A percentile compares a stretch with the other conserved stretches of the same genome.
Evolutionary conservation across 2,329 filamentous ascomycete genomes (phyloP).

Genomic region (Epichloe gansuensis): DNA sequence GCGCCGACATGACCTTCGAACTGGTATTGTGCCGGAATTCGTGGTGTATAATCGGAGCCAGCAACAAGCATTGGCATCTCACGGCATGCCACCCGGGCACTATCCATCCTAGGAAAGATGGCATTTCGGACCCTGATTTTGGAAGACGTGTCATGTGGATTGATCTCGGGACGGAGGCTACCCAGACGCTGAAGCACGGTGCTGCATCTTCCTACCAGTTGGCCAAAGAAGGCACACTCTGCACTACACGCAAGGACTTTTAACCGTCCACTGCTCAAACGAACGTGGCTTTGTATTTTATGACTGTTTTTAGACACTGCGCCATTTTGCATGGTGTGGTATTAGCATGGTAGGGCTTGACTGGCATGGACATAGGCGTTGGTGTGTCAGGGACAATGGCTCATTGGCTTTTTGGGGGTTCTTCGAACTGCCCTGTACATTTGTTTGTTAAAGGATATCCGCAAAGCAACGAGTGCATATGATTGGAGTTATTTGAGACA

Average conservation of each 20-base stretch:
- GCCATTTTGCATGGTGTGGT: conserved; percentile 9
- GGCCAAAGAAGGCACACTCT: no score
- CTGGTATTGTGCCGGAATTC: conserved; percentile 60
- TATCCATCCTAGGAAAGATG: conserved; percentile 24
- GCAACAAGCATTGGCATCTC: conserved; percentile 15
- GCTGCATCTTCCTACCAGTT: neutral
- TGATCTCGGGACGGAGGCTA: neutral
- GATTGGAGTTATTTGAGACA: conserved; percentile 6
- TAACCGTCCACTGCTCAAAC: neutral
- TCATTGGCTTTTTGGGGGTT: conserved; percentile 1
- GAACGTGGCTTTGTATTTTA: conserved; percentile 5
- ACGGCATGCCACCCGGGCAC: conserved; percentile 19
- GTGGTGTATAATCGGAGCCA: conserved; percentile 23
- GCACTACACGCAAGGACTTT: neutral
- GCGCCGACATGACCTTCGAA: conserved; percentile 53
- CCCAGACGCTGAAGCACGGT: neutral
- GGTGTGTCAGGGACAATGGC: conserved; percentile 10
- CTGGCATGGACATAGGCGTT: conserved; percentile 13
- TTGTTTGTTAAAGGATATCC: conserved; percentile 1
- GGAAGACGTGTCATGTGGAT: neutral
- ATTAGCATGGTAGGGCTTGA: conserved; percentile 15
- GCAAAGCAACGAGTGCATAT: conserved; percentile 9
- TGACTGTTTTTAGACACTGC: conserved; percentile 10
- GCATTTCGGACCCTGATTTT: conserved; percentile 6
- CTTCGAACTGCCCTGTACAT: neutral